Conservation (phyloP, 345 rosid species). For the Populus euphratica region DNA sequence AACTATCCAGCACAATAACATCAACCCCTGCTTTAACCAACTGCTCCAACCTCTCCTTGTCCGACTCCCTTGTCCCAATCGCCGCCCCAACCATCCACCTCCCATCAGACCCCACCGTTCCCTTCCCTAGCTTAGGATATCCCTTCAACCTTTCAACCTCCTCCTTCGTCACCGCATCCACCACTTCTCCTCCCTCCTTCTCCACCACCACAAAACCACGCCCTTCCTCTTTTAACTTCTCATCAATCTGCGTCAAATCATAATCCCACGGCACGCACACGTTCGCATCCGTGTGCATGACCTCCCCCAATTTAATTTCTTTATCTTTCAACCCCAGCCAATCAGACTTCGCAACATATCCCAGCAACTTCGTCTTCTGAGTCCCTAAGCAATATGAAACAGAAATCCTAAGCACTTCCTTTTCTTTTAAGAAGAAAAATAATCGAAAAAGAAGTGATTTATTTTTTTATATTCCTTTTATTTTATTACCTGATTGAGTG, state of each 20-base stretch:
- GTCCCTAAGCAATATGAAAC: constrained; percentile 26
- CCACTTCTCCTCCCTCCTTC: constrained; percentile 50
- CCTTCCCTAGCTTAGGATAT: constrained; percentile 62
- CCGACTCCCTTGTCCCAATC: constrained; percentile 71
- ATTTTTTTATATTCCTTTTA: background rate
- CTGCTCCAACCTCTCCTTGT: constrained; percentile 75
- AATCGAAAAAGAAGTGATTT: background rate
- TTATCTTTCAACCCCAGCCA: constrained; percentile 47
- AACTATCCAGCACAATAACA: constrained; percentile 77
- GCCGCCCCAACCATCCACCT: constrained; percentile 95
- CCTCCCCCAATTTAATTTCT: constrained; percentile 52
- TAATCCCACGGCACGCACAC: constrained; percentile 49
- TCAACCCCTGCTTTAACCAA: constrained; percentile 66
- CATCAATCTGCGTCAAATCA: constrained; percentile 52
- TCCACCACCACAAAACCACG: constrained; percentile 53
- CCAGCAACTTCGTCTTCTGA: constrained; percentile 45
- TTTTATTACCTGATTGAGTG: constrained; percentile 33
- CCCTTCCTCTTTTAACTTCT: constrained; percentile 36
- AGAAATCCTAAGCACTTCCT: background rate
- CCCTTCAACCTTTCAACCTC: constrained; percentile 73
- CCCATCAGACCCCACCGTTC: constrained; percentile 67
- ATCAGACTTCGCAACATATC: constrained; percentile 58
- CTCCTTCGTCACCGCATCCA: constrained; percentile 60
- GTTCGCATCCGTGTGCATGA: constrained; percentile 45
- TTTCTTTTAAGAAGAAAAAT: background rate